phyloP scores from a whole-genome alignment of 169 alveolate genomes.

The Plasmodium fragile region DNA sequence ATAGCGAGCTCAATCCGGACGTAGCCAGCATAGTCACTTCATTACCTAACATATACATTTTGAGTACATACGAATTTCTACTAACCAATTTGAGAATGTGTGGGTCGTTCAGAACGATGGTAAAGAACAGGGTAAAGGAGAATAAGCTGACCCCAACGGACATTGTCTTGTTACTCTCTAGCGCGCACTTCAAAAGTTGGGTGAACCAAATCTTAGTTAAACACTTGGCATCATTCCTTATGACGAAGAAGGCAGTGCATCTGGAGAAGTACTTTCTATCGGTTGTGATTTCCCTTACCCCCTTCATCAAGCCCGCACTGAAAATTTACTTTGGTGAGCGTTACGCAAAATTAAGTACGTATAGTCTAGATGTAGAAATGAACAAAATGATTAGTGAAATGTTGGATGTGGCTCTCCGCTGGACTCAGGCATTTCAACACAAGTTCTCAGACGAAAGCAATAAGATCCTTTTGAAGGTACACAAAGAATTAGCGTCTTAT shows the following conservation, averaged over 20 bases:
- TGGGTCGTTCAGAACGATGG: not conserved
- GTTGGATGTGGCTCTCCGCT: not conserved
- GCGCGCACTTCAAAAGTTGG: constrained; percentile 6
- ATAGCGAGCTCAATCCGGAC: constrained; percentile 3
- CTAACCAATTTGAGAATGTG: constrained; percentile 33
- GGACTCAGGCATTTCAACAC: constrained; percentile 55
- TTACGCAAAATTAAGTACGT: not conserved
- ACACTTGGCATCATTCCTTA: constrained; percentile 2
- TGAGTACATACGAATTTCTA: constrained; percentile 37
- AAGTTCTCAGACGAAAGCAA: not conserved
- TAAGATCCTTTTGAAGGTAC: not conserved
- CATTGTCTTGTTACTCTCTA: constrained; percentile 15
- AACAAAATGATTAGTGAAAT: constrained; percentile 13
- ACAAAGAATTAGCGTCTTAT: not conserved
- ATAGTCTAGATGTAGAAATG: constrained; percentile 8
- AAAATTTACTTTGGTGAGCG: constrained; percentile 40
- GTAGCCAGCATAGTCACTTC: not conserved
- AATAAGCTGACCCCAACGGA: constrained; percentile 25
- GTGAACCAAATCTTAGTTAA: constrained; percentile 14
- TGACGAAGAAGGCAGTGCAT: constrained; percentile 6
- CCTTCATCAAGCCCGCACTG: constrained; percentile 69
- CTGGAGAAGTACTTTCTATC: constrained; percentile 32
- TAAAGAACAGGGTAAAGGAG: constrained; percentile 21
- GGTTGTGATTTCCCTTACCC: constrained; percentile 20
- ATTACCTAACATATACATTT: constrained; percentile 42